Evolutionary conservation across 768 basidiomycete species (phyloP), one percentile per base, ranked within the genome.

Genomic region (Clitopilus passeckerianus): DNA sequence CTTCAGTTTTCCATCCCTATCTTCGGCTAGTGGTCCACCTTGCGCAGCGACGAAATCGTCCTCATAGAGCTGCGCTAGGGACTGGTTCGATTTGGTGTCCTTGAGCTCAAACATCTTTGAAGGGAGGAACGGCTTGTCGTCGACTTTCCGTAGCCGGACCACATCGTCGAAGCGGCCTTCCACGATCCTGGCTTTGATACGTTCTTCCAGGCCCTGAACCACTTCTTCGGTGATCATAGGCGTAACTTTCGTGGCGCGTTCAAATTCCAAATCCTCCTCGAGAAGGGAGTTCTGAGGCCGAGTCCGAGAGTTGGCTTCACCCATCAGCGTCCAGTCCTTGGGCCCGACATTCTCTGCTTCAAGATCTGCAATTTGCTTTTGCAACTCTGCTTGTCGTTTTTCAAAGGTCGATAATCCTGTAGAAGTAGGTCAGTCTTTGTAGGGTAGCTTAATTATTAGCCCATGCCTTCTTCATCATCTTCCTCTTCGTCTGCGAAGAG

Each of bases 61-160:
- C 69, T 97, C 97, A 73, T 98, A 98, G 41, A 99, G 91, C 74
- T 98, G 91, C 14, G 95, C 95, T 52, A 99, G 82, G 0, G 92
- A 95, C 69, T 93, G 89, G 4, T 84, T 78, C 7, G 92, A 95
- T 69, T 95, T 91, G 3, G 85, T 87, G 66, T 96, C 95, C 70
- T 93, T 86, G 8, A 98, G 76, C 68, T 98, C 95, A 60, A 97
- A 85, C 58, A 92, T 77, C 33, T 90, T 85, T 0, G 94, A 97
- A 0, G 96, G 93, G 0, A 98, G 77, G 79, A 95, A 98, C 0
- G 95, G 87, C 63, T 89, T 91, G 63, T 94, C 86, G 44, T 93
- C 90, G 57, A 86, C 69, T 0, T 87, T 81, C 1, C 89, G 84
- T 59, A 86, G 78, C n/a, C 95, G 90, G 57, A 91, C 83, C 34